Evolutionary conservation across 768 basidiomycete species (phyloP).

Genomic region (Leucosporidium creatinivorum): DNA sequence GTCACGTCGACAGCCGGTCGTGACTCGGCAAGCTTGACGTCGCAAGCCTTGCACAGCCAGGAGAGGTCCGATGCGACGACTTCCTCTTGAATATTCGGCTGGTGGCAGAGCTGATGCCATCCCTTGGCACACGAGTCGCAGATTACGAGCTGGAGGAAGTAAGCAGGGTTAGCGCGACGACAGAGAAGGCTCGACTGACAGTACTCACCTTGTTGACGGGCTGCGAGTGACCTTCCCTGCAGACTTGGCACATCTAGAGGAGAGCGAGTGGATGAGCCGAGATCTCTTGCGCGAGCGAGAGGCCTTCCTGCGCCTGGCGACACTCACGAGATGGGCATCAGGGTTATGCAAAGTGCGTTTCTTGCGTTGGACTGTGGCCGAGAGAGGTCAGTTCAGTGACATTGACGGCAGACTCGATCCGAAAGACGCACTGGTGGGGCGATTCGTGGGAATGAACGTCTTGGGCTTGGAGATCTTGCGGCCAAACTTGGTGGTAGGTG

Average conservation of each 20-base stretch:
- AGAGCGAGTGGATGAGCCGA: neutral
- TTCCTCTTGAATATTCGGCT: constrained; percentile 11
- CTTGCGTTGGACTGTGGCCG: constrained; percentile 12
- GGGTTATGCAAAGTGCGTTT: constrained; percentile 6
- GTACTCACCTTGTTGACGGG: neutral
- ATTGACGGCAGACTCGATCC: fast-evolving
- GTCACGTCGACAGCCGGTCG: constrained; percentile 1
- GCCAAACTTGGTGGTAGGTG: constrained; percentile 24
- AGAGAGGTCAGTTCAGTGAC: neutral
- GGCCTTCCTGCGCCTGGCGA: neutral
- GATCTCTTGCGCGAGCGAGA: neutral
- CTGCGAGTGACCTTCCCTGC: neutral
- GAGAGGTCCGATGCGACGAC: constrained; percentile 17
- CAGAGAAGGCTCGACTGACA: neutral
- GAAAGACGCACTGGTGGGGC: constrained; percentile 17
- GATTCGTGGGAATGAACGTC: constrained; percentile 28
- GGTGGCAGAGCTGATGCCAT: constrained; percentile 24
- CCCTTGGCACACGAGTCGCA: constrained; percentile 26
- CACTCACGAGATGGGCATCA: constrained; percentile 17
- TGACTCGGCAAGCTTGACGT: constrained; percentile 12
- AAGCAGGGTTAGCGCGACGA: neutral
- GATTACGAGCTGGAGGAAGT: constrained; percentile 19
- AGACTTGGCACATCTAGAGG: neutral
- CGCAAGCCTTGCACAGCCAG: constrained; percentile 21
- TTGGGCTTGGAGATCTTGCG: constrained; percentile 31